Evolutionary conservation across 73 alveolate species (phyloP).

Genomic region (Halteria grandinella): DNA sequence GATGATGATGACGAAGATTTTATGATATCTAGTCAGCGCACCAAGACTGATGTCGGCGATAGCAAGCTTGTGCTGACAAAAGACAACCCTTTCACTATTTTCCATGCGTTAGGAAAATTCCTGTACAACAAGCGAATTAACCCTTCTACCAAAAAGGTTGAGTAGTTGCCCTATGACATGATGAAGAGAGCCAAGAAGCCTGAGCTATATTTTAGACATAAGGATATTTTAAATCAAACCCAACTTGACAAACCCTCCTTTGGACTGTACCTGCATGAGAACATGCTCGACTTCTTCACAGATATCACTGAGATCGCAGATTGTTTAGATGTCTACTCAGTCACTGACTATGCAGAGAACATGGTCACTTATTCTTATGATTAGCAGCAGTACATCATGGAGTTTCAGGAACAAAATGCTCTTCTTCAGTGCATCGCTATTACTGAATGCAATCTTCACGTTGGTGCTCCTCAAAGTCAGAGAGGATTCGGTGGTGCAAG

Average conservation of each 20-base stretch:
- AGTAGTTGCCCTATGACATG: background rate
- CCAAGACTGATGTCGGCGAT: background rate
- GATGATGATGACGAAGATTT: conserved; percentile 3
- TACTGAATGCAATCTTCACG: conserved; percentile 45
- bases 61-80: background rate
- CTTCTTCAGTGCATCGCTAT: background rate
- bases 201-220: conserved; percentile 37
- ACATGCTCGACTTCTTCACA: conserved; percentile 53
- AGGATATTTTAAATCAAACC: conserved; percentile 30
- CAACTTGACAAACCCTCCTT: conserved; percentile 22
- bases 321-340: conserved; percentile 34
- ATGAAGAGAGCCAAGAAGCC: conserved; percentile 46
- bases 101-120: conserved; percentile 67
- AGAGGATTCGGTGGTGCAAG: background rate
- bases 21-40: background rate
- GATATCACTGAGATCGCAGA: conserved; percentile 57
- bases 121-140: conserved; percentile 63
- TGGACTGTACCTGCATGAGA: conserved; percentile 48
- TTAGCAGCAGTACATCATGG: conserved; percentile 11
- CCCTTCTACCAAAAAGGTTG: conserved; percentile 18
- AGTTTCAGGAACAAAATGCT: conserved; percentile 27
- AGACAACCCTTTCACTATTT: conserved; percentile 46
- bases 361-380: conserved; percentile 8
- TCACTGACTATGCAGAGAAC: conserved; percentile 5
- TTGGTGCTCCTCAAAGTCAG: background rate